Base-by-base conservation (phyloP, 1,284 basidiomycete species). In the Serendipita sp. region DNA sequence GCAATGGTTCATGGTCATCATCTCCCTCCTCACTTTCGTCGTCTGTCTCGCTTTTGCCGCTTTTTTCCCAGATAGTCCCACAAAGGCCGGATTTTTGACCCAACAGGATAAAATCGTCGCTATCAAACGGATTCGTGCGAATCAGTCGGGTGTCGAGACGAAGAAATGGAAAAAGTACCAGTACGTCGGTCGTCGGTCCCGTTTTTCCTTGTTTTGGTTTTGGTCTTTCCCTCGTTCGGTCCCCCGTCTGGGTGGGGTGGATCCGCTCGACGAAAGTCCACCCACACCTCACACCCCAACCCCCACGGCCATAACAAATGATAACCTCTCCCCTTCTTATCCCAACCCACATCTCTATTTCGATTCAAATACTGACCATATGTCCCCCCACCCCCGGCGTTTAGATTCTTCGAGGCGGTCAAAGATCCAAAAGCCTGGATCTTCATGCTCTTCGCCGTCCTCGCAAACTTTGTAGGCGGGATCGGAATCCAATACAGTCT, bases 151-250 rank as follows among this genome's bases (percentile, higher is more conserved):
- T 22, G 78, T 76, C 3, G 75, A 78, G 65, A 72, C 73, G 22
- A 77, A 78, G 64, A 70, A 73, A 5, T 76, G 76, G 76, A 78
- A 78, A 67, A 75, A 75, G 74, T 71, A 74, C 5, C 77, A 78
- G 68, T 75, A 13, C 38, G 38, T 74, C 29, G 64, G 35, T 74
- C 29, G 64, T 63, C 15, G 13, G 6, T 15, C 15, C 47, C 29
- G 15, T 30, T 50, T 10, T 30, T 15, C 1, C 22, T 22, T 50
- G 6, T 26, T 5, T 15, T 22, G 5, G 2, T 12, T 10, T 12
- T 32, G 17, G 42, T 6, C 12, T 35, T 32, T 32, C 32, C 35
- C 17, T 30, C 15, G 29, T 49, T 15, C 47, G 4, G 17, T 49
- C 47, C 47, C 47, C 22, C 22, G 22, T 22, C 22, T 22, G 22